Evolutionary conservation across 106 monocot genomes (phyloP).

Genomic region (Platanthera guangdongensis): DNA sequence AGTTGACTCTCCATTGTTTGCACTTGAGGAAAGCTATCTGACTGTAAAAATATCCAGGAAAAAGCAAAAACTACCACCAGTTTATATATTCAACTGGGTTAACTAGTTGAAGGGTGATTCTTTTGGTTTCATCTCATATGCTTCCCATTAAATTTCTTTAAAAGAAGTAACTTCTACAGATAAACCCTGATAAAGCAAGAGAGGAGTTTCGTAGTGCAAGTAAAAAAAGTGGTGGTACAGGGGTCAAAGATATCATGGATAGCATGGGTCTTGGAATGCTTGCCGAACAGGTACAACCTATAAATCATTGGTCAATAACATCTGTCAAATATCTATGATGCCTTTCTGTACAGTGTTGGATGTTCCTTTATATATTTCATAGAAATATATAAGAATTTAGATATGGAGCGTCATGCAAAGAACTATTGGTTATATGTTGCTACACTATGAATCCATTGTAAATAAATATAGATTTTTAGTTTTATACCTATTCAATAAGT

Average conservation of each 20-base stretch:
- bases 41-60: background rate
- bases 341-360: background rate
- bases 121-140: background rate
- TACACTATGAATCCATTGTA: background rate
- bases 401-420: background rate
- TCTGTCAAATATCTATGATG: background rate
- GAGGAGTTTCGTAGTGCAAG: conserved; percentile 84
- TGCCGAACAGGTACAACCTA: conserved; percentile 73
- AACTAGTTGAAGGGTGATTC: background rate
- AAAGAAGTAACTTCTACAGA: conserved; percentile 31
- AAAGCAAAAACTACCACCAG: background rate
- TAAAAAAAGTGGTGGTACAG: conserved; percentile 67
- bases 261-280: conserved; percentile 96
- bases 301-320: background rate
- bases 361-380: conserved; percentile 1
- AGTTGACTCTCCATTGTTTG: conserved; percentile 74
- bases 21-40: conserved; percentile 58
- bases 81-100: background rate
- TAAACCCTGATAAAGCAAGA: conserved; percentile 93
- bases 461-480: background rate
- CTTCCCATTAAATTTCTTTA: background rate
- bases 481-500: background rate
- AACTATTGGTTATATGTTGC: background rate
- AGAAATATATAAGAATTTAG: background rate
- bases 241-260: conserved; percentile 98